These are phyloP conservation scores for Cochlearia excelsa DNA, from an alignment of 345 rosid species.

Conservation along the genomic window DNA sequence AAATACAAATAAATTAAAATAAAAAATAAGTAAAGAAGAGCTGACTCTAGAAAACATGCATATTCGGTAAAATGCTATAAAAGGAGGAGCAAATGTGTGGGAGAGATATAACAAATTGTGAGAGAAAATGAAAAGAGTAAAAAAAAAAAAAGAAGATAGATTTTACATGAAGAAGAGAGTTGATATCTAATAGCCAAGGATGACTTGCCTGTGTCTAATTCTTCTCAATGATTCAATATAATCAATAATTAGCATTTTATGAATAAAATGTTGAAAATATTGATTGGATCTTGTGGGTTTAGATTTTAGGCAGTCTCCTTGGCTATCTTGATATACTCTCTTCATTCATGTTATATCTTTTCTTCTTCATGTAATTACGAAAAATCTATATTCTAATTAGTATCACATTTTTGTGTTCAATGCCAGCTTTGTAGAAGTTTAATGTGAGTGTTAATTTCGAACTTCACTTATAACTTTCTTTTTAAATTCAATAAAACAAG, in stretches of 20 bases:
- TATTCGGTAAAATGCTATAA: constrained; percentile 22
- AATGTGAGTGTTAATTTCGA: background rate
- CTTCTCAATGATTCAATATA: constrained; percentile 11
- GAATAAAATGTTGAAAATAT: too few relatives aligned
- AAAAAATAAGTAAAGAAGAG: constrained; percentile 1
- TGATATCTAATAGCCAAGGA: constrained; percentile 29
- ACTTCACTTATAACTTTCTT: background rate
- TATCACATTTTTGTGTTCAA: background rate
- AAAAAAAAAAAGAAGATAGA: constrained; percentile 24
- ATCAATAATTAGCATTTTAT: too few relatives aligned
- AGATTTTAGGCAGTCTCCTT: constrained; percentile 19
- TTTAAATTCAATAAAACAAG: background rate
- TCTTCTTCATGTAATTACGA: background rate
- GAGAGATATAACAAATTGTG: background rate
- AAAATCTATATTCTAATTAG: background rate
- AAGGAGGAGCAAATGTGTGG: constrained; percentile 5
- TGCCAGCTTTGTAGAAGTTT: background rate
- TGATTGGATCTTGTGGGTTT: constrained; percentile 17
- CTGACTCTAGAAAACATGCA: background rate
- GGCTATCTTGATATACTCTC: constrained; percentile 23
- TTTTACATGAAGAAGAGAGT: constrained; percentile 29
- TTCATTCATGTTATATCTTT: constrained; percentile 19
- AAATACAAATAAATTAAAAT: background rate
- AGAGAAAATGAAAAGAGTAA: constrained; percentile 3
- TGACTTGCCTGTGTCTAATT: constrained; percentile 20